phyloP scores from a whole-genome alignment of 2,329 filamentous ascomycete genomes.

The Fusarium keratoplasticum region DNA sequence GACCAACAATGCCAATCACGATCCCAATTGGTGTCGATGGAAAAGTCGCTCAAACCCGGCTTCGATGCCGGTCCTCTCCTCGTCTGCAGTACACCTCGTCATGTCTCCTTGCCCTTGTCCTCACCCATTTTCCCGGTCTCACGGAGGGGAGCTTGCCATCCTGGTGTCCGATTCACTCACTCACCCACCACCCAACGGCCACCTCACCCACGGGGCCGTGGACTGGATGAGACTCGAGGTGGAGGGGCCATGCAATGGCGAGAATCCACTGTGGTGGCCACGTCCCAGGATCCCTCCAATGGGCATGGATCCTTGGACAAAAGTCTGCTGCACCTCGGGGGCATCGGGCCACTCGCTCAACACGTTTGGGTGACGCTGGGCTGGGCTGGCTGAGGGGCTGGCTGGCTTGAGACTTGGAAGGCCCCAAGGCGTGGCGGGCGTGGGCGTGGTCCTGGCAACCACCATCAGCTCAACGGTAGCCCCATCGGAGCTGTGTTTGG shows the following conservation, averaged over 20 bases:
- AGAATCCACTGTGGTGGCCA: slow-evolving; percentile 42
- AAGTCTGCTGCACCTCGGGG: slow-evolving; percentile 43
- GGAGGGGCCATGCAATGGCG: slow-evolving; percentile 41
- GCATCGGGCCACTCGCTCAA: slow-evolving; percentile 41
- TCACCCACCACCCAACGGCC: slow-evolving; percentile 19
- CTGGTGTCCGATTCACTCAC: slow-evolving; percentile 1
- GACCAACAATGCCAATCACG: slow-evolving; percentile 11
- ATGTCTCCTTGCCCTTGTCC: slow-evolving; percentile 23
- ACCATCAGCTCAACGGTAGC: slow-evolving; percentile 36
- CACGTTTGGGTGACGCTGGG: slow-evolving; percentile 19
- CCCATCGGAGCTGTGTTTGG: slow-evolving; percentile 35
- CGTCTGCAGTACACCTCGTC: slow-evolving; percentile 10
- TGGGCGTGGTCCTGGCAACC: slow-evolving; percentile 37
- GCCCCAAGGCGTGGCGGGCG: neutral
- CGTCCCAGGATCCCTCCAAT: slow-evolving; percentile 43
- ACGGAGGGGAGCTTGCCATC: slow-evolving; percentile 33
- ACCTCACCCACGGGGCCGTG: slow-evolving; percentile 36
- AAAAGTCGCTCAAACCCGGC: slow-evolving; percentile 26
- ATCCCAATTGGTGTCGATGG: slow-evolving; percentile 34
- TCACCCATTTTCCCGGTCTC: slow-evolving; percentile 28
- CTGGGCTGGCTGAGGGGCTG: slow-evolving; percentile 23
- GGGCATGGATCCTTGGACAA: slow-evolving; percentile 39
- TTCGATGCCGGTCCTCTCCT: slow-evolving; percentile 27
- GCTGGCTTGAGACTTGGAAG: neutral
- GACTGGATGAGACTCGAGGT: slow-evolving; percentile 42